Base-by-base conservation (phyloP, 805 yeast species). In the Groenewaldozyma tartarivorans region DNA sequence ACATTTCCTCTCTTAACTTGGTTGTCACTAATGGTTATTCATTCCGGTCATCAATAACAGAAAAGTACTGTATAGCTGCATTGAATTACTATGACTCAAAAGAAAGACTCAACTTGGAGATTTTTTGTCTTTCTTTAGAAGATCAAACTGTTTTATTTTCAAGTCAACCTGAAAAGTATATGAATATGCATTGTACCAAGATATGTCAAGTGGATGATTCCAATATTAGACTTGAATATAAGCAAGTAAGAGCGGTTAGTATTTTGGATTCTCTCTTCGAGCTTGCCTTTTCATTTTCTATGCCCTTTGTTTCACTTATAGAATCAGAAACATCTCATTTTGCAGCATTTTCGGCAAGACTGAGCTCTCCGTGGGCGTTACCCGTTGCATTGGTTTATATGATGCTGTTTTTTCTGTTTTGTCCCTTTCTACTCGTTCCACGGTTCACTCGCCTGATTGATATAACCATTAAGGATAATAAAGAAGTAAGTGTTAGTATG, bases 361-460 rank as follows among this genome's bases (percentile, higher is more conserved):
- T 47, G 16, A 45, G 47, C 27, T 45, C 48, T 1, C 50, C 50
- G 5, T 47, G 50, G 50, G 48, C 50, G 1, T 39, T 47, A 15
- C 50, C 50, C 1, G 48, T 47, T 4, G 48, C 50, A 18, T 22
- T 46, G 29, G 42, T 47, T 7, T 48, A 47, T 26, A 40, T 47
- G 16, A 27, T 41, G n/a, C 36, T 47, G 7, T 47, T 47, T 30
- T 22, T 39, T 22, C 21, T 45, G 11, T 43, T 47, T 11, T 37
- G 43, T 24, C 47, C 48, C 3, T 39, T 45, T 24, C 41, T 47
- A 3, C 21, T 47, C 20, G 19, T 47, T 7, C 50, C 50, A 20
- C 16, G 38, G 36, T 17, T 42, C 20, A 18, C 35, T 16, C 27
- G 33, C 35, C 19, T 32, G 22, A 11, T 44, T 20, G 15, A 30